Evolutionary conservation across 306 rosid species (phyloP).

Genomic region (Betula pendula): DNA sequence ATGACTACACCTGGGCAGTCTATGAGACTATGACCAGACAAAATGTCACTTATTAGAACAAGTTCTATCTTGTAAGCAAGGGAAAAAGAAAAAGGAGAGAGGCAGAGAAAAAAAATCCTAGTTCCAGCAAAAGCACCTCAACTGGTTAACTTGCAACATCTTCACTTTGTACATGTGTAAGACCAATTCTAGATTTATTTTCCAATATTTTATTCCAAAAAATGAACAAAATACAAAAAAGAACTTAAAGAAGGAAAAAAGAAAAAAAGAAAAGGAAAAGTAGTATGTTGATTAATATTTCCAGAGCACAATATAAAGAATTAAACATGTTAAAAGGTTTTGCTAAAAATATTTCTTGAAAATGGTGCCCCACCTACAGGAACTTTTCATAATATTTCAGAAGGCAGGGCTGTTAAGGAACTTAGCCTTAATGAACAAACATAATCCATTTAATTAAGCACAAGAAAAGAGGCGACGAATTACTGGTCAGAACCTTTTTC

Average conservation of each 20-base stretch:
- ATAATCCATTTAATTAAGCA: not conserved
- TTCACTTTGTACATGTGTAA: not conserved
- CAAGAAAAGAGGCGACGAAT: not conserved
- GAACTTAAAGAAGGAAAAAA: not conserved
- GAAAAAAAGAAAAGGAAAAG: not conserved
- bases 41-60: too few relatives aligned
- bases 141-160: not conserved
- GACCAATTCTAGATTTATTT: not conserved
- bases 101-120: too few relatives aligned
- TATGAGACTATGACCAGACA: too few relatives aligned
- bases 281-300: not conserved
- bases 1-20: too few relatives aligned
- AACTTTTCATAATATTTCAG: slow-evolving; percentile 22
- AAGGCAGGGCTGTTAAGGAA: not conserved
- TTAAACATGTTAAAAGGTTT: not conserved
- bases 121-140: too few relatives aligned
- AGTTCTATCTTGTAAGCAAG: too few relatives aligned
- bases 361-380: not conserved
- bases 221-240: not conserved
- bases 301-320: not conserved
- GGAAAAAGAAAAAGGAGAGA: too few relatives aligned
- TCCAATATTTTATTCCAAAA: not conserved
- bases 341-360: not conserved
- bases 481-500: too few relatives aligned
- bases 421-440: slow-evolving; percentile 11